Evolutionary conservation across 208 protist genomes (phyloP).

Genomic region (Crithidia bombi): DNA sequence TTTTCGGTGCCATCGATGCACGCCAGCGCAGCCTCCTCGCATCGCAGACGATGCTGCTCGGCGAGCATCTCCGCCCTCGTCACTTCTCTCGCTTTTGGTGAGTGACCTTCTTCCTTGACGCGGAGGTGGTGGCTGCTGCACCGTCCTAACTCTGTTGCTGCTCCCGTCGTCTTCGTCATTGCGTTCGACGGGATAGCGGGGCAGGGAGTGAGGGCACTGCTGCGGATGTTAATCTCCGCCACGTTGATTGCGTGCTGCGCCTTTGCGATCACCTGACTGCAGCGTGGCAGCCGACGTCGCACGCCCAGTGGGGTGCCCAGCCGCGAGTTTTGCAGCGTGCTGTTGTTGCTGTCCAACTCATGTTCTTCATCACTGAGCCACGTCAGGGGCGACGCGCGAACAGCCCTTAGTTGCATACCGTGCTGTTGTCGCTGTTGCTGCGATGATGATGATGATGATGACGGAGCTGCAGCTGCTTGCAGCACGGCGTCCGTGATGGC

Average conservation of each 20-base stretch:
- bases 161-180: not conserved
- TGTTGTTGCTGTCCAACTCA: not conserved
- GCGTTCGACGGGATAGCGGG: not conserved
- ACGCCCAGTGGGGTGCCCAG: not conserved
- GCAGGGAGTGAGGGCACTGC: not conserved
- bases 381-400: not conserved
- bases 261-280: not conserved
- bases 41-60: slow-evolving; percentile 22
- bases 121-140: not conserved
- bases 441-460: not conserved
- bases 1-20: slow-evolving; percentile 49
- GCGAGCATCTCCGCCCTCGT: not conserved
- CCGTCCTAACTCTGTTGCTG: not conserved
- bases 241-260: slow-evolving; percentile 14
- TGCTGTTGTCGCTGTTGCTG: not conserved
- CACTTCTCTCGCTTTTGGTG: not conserved
- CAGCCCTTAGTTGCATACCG: too few species aligned
- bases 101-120: not conserved
- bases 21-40: slow-evolving; percentile 36
- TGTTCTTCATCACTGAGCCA: not conserved
- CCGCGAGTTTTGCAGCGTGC: not conserved
- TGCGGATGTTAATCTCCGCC: slow-evolving; percentile 7
- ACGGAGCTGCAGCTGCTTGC: not conserved
- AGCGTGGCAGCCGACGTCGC: not conserved
- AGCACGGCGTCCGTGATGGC: slow-evolving; percentile 34